These are phyloP conservation scores for Hypoxylon subgilvum DNA, from an alignment of 495 filamentous ascomycete species.

Conservation along the genomic window DNA sequence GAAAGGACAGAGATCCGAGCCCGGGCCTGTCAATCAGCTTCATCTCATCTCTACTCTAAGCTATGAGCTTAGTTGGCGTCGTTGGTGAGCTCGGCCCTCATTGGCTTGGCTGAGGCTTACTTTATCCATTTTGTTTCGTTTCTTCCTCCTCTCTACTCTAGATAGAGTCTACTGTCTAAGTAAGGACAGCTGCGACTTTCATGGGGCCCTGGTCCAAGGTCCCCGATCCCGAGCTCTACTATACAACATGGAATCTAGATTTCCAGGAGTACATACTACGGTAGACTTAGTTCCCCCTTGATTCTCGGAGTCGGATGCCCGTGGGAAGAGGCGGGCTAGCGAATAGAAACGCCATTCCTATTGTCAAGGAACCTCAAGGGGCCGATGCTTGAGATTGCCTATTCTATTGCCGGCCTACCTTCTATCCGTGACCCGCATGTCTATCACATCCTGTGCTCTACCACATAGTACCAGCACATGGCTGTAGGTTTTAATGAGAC, in stretches of 20 bases:
- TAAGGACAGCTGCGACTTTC: conserved; percentile 1
- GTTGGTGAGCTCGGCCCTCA: conserved; percentile 14
- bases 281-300: conserved; percentile 24
- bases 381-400: conserved; percentile 36
- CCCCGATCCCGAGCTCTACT: conserved; percentile 7
- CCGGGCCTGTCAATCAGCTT: conserved; percentile 31
- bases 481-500: conserved; percentile 39
- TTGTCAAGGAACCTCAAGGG: conserved; percentile 37
- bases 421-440: conserved; percentile 42
- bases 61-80: conserved; percentile 29
- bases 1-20: conserved; percentile 39
- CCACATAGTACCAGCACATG: conserved; percentile 22
- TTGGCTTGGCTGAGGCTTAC: conserved; percentile 18
- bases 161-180: no score
- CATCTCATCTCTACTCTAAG: conserved; percentile 48
- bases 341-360: conserved; percentile 15
- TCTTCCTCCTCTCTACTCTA: conserved; percentile 21
- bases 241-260: conserved; percentile 32
- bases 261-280: conserved; percentile 24
- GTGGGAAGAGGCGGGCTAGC: conserved; percentile 17
- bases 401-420: conserved; percentile 34
- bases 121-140: conserved; percentile 32
- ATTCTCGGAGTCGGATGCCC: conserved; percentile 36
- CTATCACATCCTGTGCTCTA: conserved; percentile 31
- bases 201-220: conserved; percentile 7